These are phyloP conservation scores for Protomyces pachydermus DNA, from an alignment of 1,139 yeast genomes.

Conservation along the genomic window DNA sequence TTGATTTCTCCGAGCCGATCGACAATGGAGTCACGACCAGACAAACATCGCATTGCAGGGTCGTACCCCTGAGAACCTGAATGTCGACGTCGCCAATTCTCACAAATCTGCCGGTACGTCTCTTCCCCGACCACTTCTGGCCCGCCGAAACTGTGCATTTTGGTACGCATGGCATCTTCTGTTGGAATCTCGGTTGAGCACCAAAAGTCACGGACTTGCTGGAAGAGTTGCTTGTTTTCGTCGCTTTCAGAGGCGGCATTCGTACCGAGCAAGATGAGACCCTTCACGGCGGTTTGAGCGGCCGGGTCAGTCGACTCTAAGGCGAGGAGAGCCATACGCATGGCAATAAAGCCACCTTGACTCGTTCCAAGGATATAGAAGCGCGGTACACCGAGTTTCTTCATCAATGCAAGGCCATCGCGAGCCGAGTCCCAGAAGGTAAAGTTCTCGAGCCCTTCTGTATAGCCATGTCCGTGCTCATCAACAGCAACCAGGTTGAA, in stretches of 20 bases:
- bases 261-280: conserved; percentile 14
- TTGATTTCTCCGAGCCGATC: background rate
- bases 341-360: conserved; percentile 18
- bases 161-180: background rate
- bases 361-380: conserved; percentile 20
- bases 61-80: conserved; percentile 11
- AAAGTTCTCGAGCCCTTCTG: background rate
- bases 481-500: conserved; percentile 15
- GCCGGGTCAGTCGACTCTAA: background rate
- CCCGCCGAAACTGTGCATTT: conserved; percentile 7
- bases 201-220: conserved; percentile 12
- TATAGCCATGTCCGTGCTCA: conserved; percentile 14
- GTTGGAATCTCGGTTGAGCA: conserved; percentile 2
- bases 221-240: background rate
- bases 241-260: conserved; percentile 4
- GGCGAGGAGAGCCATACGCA: conserved; percentile 11
- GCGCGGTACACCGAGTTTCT: background rate
- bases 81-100: conserved; percentile 1
- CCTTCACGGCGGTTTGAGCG: background rate
- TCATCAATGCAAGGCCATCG: conserved; percentile 1
- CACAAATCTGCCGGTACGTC: background rate
- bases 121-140: conserved; percentile 9
- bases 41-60: conserved; percentile 7
- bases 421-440: conserved; percentile 17
- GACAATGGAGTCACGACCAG: conserved; percentile 2